Evolutionary conservation across 306 rosid species (phyloP), one percentile per base, ranked within the genome.

Genomic region (Mimosa pudica): DNA sequence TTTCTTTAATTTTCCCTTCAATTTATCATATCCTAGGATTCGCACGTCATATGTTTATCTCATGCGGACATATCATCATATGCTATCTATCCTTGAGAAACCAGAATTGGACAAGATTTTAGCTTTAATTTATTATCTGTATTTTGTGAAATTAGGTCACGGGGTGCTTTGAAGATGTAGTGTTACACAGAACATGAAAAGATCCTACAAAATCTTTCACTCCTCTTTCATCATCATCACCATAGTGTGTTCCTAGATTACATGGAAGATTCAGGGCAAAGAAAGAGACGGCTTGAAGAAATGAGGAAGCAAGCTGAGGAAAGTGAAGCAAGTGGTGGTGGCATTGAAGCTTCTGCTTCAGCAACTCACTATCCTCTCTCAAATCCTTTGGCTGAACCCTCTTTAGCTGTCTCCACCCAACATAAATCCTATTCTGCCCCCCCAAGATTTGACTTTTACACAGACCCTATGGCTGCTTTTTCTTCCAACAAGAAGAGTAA

Each of bases 381-480:
- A 1, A 95, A 95, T 84, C 98, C 98, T 10, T 63, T 95, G 79
- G 61, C 80, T 38, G 97, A 95, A 73, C 64, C 80, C 76, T 74
- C 88, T 79, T 73, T 87, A 14, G 75, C 84, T 63, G 49, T 41
- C 47, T 75, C 36, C 11, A 60, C 49, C 52, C 71, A 33, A 13
- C 71, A 76, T 78, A 88, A 58, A 69, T 75, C 88, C 20, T n/a
- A 77, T 76, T 71, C 93, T 46, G 55, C 88, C 63, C 88, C 90
- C 63, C 88, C 90, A 12, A 86, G 98, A 85, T 95, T 95, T 85
- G 97, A 89, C 77, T 92, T 74, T 69, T 95, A 95, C 82, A 92
- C 99, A 2, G 95, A 95, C 74, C 98, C 98, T 9, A 90, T 92
- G 99, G 61, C 92, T 38, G 97, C 98, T 52, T 95, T 92, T 87